A percentile compares a stretch with the other conserved stretches of the same genome.
Evolutionary conservation across 257 asterid genomes (phyloP).

Genomic region (Salvia rosmarinus): DNA sequence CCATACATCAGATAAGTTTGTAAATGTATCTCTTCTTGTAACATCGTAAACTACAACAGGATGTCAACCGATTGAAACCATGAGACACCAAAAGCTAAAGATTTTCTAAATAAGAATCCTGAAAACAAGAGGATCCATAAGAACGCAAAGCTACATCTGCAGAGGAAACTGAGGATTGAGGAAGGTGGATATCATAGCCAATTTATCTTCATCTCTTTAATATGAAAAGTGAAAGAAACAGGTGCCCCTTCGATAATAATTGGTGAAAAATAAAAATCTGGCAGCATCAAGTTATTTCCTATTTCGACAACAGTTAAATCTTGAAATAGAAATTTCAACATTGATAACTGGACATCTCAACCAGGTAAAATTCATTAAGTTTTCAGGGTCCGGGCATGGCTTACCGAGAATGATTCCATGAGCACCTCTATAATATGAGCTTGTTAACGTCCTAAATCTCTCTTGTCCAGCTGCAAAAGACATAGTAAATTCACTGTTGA

Average conservation of each 20-base stretch:
- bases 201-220: slow-evolving; percentile 1
- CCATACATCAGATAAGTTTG: slow-evolving; percentile 85
- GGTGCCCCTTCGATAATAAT: not conserved
- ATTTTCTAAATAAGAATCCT: not conserved
- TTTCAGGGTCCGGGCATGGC: slow-evolving; percentile 32
- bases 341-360: slow-evolving; percentile 1
- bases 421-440: slow-evolving; percentile 63
- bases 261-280: not conserved
- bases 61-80: slow-evolving; percentile 13
- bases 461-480: slow-evolving; percentile 86
- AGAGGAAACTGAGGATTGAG: not conserved
- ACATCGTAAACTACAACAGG: slow-evolving; percentile 74
- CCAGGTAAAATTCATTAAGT: slow-evolving; percentile 3
- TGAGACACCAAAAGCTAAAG: slow-evolving; percentile 3
- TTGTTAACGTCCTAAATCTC: slow-evolving; percentile 75
- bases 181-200: not conserved
- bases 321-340: slow-evolving; percentile 12
- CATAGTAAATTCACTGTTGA: slow-evolving; percentile 17
- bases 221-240: not conserved
- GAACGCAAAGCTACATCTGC: not conserved
- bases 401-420: slow-evolving; percentile 77
- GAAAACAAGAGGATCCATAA: not conserved
- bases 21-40: slow-evolving; percentile 83
- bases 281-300: not conserved
- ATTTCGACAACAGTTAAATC: not conserved